Evolutionary conservation across 768 basidiomycete species (phyloP).

Genomic region (Macrolepiota dolichaula): DNA sequence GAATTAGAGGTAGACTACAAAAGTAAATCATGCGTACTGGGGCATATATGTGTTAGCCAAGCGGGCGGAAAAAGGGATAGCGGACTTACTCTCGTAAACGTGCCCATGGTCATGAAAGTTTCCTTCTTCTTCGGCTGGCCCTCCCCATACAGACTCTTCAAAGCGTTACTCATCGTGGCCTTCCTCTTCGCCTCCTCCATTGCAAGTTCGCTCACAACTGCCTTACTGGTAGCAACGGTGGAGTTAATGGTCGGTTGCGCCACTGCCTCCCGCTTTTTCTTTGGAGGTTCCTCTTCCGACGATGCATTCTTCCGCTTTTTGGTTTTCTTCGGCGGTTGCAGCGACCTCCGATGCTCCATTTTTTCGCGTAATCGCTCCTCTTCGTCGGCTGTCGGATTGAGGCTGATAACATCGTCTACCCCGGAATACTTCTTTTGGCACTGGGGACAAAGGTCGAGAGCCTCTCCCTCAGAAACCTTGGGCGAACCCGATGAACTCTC

Average conservation of each 20-base stretch:
- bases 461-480: slow-evolving; percentile 23
- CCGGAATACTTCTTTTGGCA: slow-evolving; percentile 70
- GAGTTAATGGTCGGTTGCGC: slow-evolving; percentile 44
- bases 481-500: slow-evolving; percentile 26
- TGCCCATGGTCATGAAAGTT: slow-evolving; percentile 90
- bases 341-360: slow-evolving; percentile 57
- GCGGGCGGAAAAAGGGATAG: background rate
- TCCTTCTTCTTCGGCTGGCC: slow-evolving; percentile 59
- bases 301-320: slow-evolving; percentile 57
- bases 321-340: slow-evolving; percentile 52
- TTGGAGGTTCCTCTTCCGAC: slow-evolving; percentile 32
- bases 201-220: slow-evolving; percentile 69
- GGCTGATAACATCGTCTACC: slow-evolving; percentile 46
- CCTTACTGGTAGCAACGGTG: slow-evolving; percentile 54
- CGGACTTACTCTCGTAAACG: slow-evolving; percentile 80
- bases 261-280: slow-evolving; percentile 43
- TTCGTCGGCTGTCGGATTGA: slow-evolving; percentile 75
- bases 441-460: slow-evolving; percentile 68
- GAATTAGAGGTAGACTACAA: background rate
- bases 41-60: background rate
- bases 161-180: slow-evolving; percentile 80
- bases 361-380: slow-evolving; percentile 50
- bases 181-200: slow-evolving; percentile 82
- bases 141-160: slow-evolving; percentile 76
- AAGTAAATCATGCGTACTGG: slow-evolving; percentile 19